Conservation (phyloP, 1,284 basidiomycete species). For the Kalmanozyma brasiliensis region DNA sequence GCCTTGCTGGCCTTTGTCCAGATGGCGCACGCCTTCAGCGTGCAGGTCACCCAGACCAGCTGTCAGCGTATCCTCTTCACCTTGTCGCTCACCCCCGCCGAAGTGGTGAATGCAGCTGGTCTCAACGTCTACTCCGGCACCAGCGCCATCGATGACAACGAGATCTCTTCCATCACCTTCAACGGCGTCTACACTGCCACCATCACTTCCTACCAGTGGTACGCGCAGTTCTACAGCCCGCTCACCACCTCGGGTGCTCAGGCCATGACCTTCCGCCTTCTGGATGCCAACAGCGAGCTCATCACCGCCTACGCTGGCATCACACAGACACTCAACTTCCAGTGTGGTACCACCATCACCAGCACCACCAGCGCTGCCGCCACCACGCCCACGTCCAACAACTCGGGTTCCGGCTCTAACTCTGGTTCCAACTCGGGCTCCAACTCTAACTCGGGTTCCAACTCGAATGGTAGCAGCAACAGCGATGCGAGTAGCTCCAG, state of each 20-base stretch:
- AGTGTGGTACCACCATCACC: conserved; percentile 35
- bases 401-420: conserved; percentile 3
- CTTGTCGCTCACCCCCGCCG: conserved; percentile 23
- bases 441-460: conserved; percentile 9
- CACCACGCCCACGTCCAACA: conserved; percentile 7
- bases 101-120: conserved; percentile 9
- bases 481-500: conserved; percentile 9
- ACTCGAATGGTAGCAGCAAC: conserved; percentile 4
- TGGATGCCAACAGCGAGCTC: conserved; percentile 18
- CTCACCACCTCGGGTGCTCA: conserved; percentile 23
- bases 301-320: conserved; percentile 20
- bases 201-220: conserved; percentile 17
- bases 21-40: conserved; percentile 13
- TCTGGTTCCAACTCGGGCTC: conserved; percentile 7
- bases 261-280: conserved; percentile 28
- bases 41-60: conserved; percentile 29
- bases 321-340: conserved; percentile 32
- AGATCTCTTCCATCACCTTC: conserved; percentile 27
- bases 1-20: conserved; percentile 25
- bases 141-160: not conserved
- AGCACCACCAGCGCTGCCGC: conserved; percentile 17
- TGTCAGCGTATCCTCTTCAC: conserved; percentile 33
- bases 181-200: conserved; percentile 19
- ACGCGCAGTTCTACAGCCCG: conserved; percentile 25
- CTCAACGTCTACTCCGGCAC: conserved; percentile 22